Evolutionary conservation across 2,329 filamentous ascomycete species (phyloP).

Genomic region (Albifimbria verrucaria): DNA sequence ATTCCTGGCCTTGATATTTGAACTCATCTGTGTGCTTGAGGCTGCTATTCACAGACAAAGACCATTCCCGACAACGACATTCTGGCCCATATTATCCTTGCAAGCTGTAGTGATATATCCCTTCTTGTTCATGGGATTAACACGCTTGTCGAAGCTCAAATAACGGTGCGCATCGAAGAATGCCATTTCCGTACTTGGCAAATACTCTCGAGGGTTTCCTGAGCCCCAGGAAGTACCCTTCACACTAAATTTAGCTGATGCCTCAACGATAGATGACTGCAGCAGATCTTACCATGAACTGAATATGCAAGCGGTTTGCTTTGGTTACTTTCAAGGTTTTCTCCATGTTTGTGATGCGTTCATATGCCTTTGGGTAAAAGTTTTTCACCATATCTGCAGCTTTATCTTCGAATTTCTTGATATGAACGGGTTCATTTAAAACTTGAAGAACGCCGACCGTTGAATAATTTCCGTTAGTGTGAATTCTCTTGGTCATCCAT

Average conservation of each 20-base stretch:
- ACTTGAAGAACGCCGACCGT: conserved; percentile 59
- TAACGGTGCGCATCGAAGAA: conserved; percentile 60
- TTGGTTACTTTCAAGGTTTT: conserved; percentile 34
- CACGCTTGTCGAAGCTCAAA: conserved; percentile 47
- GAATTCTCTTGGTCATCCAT: conserved; percentile 52
- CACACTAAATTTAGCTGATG: too few species aligned
- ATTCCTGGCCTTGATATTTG: conserved; percentile 36
- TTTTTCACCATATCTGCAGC: conserved; percentile 21
- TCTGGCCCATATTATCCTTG: conserved; percentile 36
- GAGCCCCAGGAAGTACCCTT: too few species aligned
- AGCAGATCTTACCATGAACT: conserved; percentile 43
- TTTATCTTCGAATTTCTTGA: conserved; percentile 18
- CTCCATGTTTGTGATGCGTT: conserved; percentile 46
- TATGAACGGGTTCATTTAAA: conserved; percentile 53
- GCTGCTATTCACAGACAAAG: conserved; percentile 45
- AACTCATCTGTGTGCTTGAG: conserved; percentile 42
- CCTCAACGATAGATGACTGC: too few species aligned
- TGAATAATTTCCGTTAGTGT: conserved; percentile 43
- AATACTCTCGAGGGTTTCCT: conserved; percentile 45
- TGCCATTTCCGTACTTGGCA: conserved; percentile 39
- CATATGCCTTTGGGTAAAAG: conserved; percentile 21
- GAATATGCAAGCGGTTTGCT: conserved; percentile 48
- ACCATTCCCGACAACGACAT: conserved; percentile 59
- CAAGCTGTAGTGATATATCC: conserved; percentile 51
- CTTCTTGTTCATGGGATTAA: conserved; percentile 39